Evolutionary conservation across 441 rosid genomes (phyloP), one percentile per base, ranked within the genome.

Genomic region (Arabidopsis lyrata): DNA sequence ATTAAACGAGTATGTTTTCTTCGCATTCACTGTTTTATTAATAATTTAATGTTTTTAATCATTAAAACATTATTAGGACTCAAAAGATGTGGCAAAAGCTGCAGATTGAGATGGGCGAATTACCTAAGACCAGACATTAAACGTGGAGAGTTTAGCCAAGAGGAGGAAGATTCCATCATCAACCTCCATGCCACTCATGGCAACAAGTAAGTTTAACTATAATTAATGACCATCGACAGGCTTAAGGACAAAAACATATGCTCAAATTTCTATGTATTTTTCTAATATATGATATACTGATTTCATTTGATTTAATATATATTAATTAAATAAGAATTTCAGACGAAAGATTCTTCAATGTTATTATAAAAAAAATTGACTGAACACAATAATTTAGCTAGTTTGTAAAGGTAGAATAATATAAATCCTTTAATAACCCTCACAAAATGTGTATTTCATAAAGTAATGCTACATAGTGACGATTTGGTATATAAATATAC

Each of bases 111-210:
- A 66, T 78, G 81, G 81, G 74, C 77, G 3, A 78, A 78, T 78
- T 78, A 78, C 32, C 77, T 77, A 45, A 59, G 77, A 55, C 81
- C 81, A 66, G 81, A 54, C 35, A 77, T 77, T 60, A 77, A 78
- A 47, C 73, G 81, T 60, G 81, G 81, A 31, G 82, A 83, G 54
- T 83, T 87, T 79, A 85, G 80, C 66, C 68, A 36, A 49, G 82
- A 84, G 3, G 91, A 85, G 27, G 86, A 85, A 47, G 77, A 80
- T 29, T 80, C 83, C 73, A 87, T 87, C 35, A 77, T 87, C 54
- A 77, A 73, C 13, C 87, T 87, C 39, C 91, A 83, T 79, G 87
- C 83, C 39, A 68, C 76, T 53, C 81, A 82, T 22, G 91, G 91
- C 36, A 85, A 87, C 77, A 87, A 83, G 91, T 87, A 68, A 58